These are phyloP conservation scores for Cytospora mali DNA, from an alignment of 2,329 filamentous ascomycete genomes.

Conservation along the genomic window DNA sequence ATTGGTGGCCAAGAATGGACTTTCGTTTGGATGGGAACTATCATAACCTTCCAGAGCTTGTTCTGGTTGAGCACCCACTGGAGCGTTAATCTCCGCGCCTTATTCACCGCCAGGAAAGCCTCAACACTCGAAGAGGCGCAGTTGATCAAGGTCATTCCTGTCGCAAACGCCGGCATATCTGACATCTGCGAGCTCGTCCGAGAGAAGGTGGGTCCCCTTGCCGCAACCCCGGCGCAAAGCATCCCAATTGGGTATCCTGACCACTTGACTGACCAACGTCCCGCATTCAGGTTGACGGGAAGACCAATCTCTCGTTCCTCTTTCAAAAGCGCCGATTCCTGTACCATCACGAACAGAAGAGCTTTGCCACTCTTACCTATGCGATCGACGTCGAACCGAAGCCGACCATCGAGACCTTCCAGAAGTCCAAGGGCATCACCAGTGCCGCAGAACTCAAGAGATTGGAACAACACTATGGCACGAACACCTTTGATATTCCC, in stretches of 20 bases:
- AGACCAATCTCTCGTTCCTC: slow-evolving; percentile 81
- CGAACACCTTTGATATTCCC: slow-evolving; percentile 96
- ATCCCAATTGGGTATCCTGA: neutral
- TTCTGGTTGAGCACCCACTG: slow-evolving; percentile 97
- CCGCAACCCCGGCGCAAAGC: slow-evolving; percentile 17
- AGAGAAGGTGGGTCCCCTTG: slow-evolving; percentile 66
- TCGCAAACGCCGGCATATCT: slow-evolving; percentile 83
- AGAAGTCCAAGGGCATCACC: slow-evolving; percentile 75
- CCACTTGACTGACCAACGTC: slow-evolving; percentile 22
- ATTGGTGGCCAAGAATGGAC: slow-evolving; percentile 98
- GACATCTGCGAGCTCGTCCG: slow-evolving; percentile 84
- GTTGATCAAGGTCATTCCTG: slow-evolving; percentile 90
- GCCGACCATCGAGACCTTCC: slow-evolving; percentile 76
- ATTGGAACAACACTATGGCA: slow-evolving; percentile 89
- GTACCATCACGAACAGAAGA: slow-evolving; percentile 69
- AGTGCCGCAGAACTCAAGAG: slow-evolving; percentile 75
- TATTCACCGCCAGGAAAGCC: slow-evolving; percentile 78
- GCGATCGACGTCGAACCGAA: slow-evolving; percentile 84
- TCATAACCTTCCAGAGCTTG: slow-evolving; percentile 84
- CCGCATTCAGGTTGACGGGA: slow-evolving; percentile 63
- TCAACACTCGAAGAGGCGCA: slow-evolving; percentile 71
- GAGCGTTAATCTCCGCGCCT: slow-evolving; percentile 83
- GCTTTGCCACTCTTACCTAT: slow-evolving; percentile 83
- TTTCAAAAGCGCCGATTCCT: slow-evolving; percentile 98
- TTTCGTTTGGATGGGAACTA: slow-evolving; percentile 88